Evolutionary conservation across 768 basidiomycete genomes (phyloP), one percentile per base, ranked within the genome.

Genomic region (Leucocoprinus sp.): DNA sequence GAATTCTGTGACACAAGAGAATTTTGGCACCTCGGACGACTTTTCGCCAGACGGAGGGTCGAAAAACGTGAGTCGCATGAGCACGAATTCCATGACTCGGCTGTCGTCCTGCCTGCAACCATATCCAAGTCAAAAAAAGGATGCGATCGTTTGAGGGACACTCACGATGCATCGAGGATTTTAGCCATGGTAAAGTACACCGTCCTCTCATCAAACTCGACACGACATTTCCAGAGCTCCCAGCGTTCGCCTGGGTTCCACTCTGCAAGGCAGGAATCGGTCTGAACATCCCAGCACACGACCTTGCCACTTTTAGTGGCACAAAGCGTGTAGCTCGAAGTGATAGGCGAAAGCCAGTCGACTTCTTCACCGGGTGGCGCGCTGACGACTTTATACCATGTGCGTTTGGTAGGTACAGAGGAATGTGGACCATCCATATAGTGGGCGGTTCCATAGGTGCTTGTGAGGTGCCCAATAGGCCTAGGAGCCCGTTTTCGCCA

Each of bases 121-220:
- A 14, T 36, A 33, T 6, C 22, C 21, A 6, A n/a, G n/a, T n/a
- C n/a, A n/a, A n/a, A n/a, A n/a, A n/a, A n/a, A n/a, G n/a, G n/a
- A n/a, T n/a, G n/a, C 27, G 39, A 15, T 28, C 11, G 27, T 1
- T 15, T 11, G 4, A 26, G 18, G 24, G 26, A 14, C 8, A 70
- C 74, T 63, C 57, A 76, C 75, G 69, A 66, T 49, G 66, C 68
- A 24, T 64, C 57, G 17, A 82, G 52, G 22, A 79, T 70, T 56
- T 77, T 80, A 1, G 83, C 83, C 82, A 85, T 85, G 0, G 78
- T 82, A 54, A 86, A 84, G 60, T 75, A 86, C 27, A 84, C 82
- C 0, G 78, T 75, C 48, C 78, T 65, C 51, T 78, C 73, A 31
- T 84, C 82, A 55, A 84, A 85, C 55, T 84, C 84, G 14, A 86